Evolutionary conservation across 768 basidiomycete genomes (phyloP), one percentile per base, ranked within the genome.

Genomic region (Leccinum fibrillosum): DNA sequence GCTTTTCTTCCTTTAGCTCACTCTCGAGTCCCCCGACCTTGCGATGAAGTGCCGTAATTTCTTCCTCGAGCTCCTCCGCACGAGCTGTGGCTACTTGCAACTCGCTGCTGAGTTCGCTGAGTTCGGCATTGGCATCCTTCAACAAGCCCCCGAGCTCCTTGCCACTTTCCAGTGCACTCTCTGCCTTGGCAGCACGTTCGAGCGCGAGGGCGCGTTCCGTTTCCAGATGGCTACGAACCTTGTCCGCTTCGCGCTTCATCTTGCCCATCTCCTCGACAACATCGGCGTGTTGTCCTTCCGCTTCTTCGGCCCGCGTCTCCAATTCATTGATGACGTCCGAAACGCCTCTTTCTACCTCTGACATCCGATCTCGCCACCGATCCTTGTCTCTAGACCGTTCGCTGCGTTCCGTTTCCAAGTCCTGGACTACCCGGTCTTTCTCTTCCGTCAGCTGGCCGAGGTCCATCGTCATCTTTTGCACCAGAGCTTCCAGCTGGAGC

Each of bases 81-180:
- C 85, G 83, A 1, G 74, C 68, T 57, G 81, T 85, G 19, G 86
- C 49, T 19, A 9, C 49, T 45, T 82, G 79, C 44, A 92, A 71
- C 53, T 90, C 85, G 13, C 76, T 76, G 66, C 81, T 80, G 47
- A 86, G 73, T 52, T 79, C 74, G 30, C 74, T 80, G 37, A 88
- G 74, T 19, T 81, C 80, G 55, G 85, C 79, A 59, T 90, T 88
- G 19, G 86, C 87, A 39, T 85, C 83, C 57, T 78, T 80, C 56
- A 90, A 66, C 53, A 86, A 86, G 0, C 82, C 81, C 2, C 88
- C 90, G 1, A 90, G 77, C 48, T 90, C 90, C 60, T 81, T 80
- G 37, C 81, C 86, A 54, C 75, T 81, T 68, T 84, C 86, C 52
- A 91, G 73, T 11, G 82, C 80, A 26, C 71, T 74, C 63, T 91